Percentiles rank a stretch among this genome's conserved stretches.
Conservation (phyloP, 805 yeast genomes). For the Metschnikowia shivogae region DNA sequence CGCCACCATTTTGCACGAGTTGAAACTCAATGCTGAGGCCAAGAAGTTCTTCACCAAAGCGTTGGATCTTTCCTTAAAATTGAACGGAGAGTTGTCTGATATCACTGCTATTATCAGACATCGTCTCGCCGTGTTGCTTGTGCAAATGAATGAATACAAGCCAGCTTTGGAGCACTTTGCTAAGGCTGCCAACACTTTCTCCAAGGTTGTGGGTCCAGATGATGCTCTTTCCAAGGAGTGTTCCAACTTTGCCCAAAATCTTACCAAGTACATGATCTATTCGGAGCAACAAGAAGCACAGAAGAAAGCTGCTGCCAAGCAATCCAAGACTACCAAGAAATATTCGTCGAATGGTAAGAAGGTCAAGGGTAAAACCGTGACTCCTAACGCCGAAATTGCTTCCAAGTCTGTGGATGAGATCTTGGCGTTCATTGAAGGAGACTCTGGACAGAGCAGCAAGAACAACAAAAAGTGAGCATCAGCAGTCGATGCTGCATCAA, state of each 20-base stretch:
- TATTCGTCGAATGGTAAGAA: constrained; percentile 13
- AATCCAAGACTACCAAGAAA: constrained; percentile 18
- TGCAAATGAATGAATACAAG: constrained; percentile 47
- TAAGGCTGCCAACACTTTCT: constrained; percentile 55
- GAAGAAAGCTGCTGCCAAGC: constrained; percentile 20
- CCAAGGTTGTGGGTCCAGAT: constrained; percentile 58
- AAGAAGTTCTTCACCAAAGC: constrained; percentile 51
- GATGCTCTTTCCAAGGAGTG: constrained; percentile 67
- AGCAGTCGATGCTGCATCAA: neutral
- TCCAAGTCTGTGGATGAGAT: constrained; percentile 68
- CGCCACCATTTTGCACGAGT: constrained; percentile 54
- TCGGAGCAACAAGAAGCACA: constrained; percentile 38
- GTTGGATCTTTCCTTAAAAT: constrained; percentile 43
- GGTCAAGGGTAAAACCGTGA: constrained; percentile 9
- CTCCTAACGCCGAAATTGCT: constrained; percentile 53
- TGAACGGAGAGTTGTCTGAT: constrained; percentile 57
- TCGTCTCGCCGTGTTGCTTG: constrained; percentile 53
- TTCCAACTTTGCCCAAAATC: constrained; percentile 56
- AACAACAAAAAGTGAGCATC: constrained; percentile 8
- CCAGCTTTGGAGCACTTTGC: constrained; percentile 55
- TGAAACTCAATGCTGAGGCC: constrained; percentile 47
- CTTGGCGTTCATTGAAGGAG: constrained; percentile 61
- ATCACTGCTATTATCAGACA: constrained; percentile 63
- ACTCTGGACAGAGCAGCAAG: constrained; percentile 21
- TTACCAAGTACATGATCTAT: constrained; percentile 46